Evolutionary conservation across 192 early-diverging fungal species (phyloP), one percentile per base, ranked within the genome.

Genomic region (Umbelopsis ramanniana): DNA sequence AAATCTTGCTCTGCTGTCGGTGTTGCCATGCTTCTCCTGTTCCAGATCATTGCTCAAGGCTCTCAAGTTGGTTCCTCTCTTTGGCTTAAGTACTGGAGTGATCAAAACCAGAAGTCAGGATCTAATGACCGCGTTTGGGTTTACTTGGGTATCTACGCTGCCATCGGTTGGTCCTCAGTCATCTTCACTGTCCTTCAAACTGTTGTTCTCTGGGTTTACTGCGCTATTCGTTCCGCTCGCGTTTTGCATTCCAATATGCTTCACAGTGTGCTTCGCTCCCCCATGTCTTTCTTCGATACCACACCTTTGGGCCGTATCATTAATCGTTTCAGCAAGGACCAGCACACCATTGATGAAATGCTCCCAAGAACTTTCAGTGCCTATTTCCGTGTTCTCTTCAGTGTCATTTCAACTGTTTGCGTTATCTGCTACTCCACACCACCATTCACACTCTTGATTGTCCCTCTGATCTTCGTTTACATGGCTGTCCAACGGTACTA

Each of bases 311-410:
- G 96, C 11, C 89, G 96, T 53, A 89, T 96, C 76, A 75, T 96
- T 37, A 94, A 97, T 74, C 89, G 96, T 14, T 96, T 97, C 75
- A 91, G 92, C 52, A 95, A 93, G 71, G 96, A 97, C 73, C 86
- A 92, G 70, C 87, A 90, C 73, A 90, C 89, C 22, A 81, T 94
- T 10, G 95, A 95, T 68, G 92, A 94, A 73, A 74, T 85, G 19
- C 76, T 94, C 14, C 89, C 90, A 15, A 72, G 85, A 38, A 80
- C 81, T 19, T 84, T 91, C 52, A 68, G 77, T 23, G 79, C 71
- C 14, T 93, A 83, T 50, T 81, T 88, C 57, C 73, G 75, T 33
- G 74, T 72, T 14, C 68, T 76, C 1, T 67, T 73, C 38, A 71
- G 75, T 23, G 85, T 88, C 12, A 53, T 83, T 1, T 73, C 83